A percentile compares a stretch with the other conserved stretches of the same genome.
phyloP scores from a whole-genome alignment of 352 stramenopile species.

The Thraustochytrium sp. region DNA sequence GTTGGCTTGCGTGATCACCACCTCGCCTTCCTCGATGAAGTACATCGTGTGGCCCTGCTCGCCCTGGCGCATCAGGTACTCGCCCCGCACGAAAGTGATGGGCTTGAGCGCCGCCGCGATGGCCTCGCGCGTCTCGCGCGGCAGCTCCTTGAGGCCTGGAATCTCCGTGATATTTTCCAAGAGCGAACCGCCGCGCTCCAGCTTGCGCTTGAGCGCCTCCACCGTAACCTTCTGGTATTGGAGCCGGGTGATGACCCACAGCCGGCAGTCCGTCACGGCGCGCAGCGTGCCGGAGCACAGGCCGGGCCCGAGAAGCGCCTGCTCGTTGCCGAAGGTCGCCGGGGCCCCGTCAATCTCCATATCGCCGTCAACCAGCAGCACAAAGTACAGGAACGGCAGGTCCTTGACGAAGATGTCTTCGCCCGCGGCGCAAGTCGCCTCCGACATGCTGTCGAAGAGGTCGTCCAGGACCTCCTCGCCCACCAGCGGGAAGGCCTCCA shows the following conservation, averaged over 20 bases:
- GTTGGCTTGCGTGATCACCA: conserved; percentile 37
- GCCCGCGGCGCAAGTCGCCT: not conserved
- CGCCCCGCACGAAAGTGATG: conserved; percentile 42
- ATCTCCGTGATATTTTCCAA: conserved; percentile 47
- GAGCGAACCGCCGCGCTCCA: conserved; percentile 37
- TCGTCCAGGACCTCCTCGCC: conserved; percentile 14
- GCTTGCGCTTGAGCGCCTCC: conserved; percentile 40
- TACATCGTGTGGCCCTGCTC: conserved; percentile 44
- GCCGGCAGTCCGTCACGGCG: not conserved
- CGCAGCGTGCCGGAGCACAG: not conserved
- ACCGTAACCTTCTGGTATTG: conserved; percentile 44
- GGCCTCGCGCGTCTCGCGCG: conserved; percentile 29
- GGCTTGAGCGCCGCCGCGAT: conserved; percentile 42
- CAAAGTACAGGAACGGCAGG: conserved; percentile 28
- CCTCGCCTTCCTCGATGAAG: conserved; percentile 44
- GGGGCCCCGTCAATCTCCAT: conserved; percentile 23
- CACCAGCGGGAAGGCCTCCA: conserved; percentile 15
- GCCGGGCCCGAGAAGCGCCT: not conserved
- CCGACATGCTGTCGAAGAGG: conserved; percentile 21
- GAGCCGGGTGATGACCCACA: conserved; percentile 40
- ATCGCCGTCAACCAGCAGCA: conserved; percentile 24
- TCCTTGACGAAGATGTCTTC: conserved; percentile 23
- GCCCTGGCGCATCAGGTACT: conserved; percentile 46
- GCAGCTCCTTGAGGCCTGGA: conserved; percentile 36
- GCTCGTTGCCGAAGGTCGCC: not conserved